phyloP scores from a whole-genome alignment of 345 rosid genomes.

The Brassica napus region DNA sequence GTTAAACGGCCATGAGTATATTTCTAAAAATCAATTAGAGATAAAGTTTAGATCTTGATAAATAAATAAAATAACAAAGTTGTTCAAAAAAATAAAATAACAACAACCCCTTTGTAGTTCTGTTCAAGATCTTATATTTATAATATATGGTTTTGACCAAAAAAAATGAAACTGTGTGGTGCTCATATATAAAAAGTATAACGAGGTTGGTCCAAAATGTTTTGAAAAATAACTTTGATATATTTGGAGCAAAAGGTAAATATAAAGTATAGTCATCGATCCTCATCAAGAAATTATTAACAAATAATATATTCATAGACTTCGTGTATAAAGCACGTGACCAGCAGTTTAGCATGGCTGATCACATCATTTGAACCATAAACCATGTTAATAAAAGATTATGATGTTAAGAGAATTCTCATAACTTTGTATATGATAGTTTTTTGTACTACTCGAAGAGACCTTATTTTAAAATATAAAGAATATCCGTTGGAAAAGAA shows the following conservation, averaged over 20 bases:
- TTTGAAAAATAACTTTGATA: neutral
- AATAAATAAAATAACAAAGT: neutral
- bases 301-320: neutral
- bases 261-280: neutral
- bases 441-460: neutral
- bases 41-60: neutral
- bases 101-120: neutral
- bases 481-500: neutral
- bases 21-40: neutral
- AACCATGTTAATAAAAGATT: conserved; percentile 4
- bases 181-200: neutral
- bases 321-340: conserved; percentile 28
- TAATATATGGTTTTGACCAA: neutral
- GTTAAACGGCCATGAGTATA: no score
- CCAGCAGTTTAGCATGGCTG: conserved; percentile 6
- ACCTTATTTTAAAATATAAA: neutral
- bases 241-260: neutral
- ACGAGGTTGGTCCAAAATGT: neutral
- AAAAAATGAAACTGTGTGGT: no score
- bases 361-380: conserved; percentile 18
- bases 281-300: conserved; percentile 7
- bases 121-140: neutral
- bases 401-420: conserved; percentile 13
- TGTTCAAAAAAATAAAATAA: neutral
- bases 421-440: neutral